phyloP scores from a whole-genome alignment of 805 yeast species.

The Wickerhamomyces hampshirensis region DNA sequence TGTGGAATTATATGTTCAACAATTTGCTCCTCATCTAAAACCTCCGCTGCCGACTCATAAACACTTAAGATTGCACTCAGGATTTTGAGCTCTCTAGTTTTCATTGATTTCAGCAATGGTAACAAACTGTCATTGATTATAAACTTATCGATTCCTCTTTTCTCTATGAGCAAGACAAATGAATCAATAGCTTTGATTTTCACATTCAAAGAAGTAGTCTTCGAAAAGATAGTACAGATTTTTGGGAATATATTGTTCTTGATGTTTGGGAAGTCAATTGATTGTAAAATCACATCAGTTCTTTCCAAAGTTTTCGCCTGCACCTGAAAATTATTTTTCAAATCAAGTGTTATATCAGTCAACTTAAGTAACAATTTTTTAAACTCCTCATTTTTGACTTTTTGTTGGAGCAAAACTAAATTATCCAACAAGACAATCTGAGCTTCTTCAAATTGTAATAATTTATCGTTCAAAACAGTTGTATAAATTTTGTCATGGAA shows the following conservation, averaged over 20 bases:
- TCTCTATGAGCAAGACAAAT: constrained; percentile 51
- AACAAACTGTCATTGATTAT: constrained; percentile 72
- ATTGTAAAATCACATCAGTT: constrained; percentile 35
- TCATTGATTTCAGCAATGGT: constrained; percentile 73
- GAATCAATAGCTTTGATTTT: constrained; percentile 64
- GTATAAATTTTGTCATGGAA: constrained; percentile 50
- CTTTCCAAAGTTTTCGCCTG: constrained; percentile 52
- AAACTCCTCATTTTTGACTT: constrained; percentile 43
- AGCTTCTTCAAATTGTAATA: constrained; percentile 35
- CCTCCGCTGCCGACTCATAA: constrained; percentile 29
- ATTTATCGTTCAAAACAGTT: constrained; percentile 25
- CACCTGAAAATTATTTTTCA: constrained; percentile 30
- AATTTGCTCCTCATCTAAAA: constrained; percentile 44
- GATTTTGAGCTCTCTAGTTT: constrained; percentile 69
- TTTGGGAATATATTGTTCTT: constrained; percentile 75
- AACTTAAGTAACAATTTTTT: constrained; percentile 42
- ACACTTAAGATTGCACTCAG: constrained; percentile 44
- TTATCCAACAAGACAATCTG: constrained; percentile 44
- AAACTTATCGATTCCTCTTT: constrained; percentile 62
- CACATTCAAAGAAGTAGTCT: constrained; percentile 78
- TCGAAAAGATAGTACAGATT: constrained; percentile 66
- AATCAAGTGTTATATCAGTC: constrained; percentile 30
- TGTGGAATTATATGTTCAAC: constrained; percentile 54
- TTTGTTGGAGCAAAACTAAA: constrained; percentile 40
- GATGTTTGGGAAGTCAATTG: constrained; percentile 62